phyloP scores from a whole-genome alignment of 306 rosid genomes.

The Pachyrhizus erosus region DNA sequence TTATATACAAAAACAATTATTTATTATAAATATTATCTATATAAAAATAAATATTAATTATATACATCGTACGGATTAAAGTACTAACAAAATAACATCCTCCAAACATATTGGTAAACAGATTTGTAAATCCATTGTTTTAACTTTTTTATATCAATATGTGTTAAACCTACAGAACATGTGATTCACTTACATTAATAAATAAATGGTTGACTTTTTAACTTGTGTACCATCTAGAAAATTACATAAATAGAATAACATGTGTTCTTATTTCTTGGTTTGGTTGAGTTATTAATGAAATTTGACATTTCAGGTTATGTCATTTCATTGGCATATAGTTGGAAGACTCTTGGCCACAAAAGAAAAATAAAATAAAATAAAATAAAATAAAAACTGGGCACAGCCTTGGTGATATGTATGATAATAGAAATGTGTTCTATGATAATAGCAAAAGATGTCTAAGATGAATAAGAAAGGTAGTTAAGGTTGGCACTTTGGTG shows the following conservation, averaged over 20 bases:
- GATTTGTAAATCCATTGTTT: not conserved
- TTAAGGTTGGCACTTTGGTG: conserved; percentile 6
- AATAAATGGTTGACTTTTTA: not conserved
- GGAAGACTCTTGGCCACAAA: conserved; percentile 32
- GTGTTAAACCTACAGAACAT: not conserved
- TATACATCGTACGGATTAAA: too few species aligned
- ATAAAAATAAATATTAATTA: too few species aligned
- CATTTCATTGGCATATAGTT: not conserved
- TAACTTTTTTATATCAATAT: too few species aligned
- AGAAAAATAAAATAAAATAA: not conserved
- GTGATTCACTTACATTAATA: not conserved
- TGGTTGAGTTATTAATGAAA: conserved; percentile 12
- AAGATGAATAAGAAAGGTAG: not conserved
- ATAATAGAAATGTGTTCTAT: not conserved
- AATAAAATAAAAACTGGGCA: conserved; percentile 7
- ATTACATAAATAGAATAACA: not conserved
- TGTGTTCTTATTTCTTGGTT: not conserved
- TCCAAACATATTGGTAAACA: not conserved
- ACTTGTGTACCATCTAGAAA: not conserved
- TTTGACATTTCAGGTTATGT: conserved; percentile 24
- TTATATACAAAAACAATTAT: too few species aligned
- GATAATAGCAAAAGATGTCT: not conserved
- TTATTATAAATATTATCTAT: too few species aligned
- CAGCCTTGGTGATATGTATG: not conserved
- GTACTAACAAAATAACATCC: not conserved